phyloP scores from a whole-genome alignment of 192 early-diverging fungal species.

The Coemansia sp. region DNA sequence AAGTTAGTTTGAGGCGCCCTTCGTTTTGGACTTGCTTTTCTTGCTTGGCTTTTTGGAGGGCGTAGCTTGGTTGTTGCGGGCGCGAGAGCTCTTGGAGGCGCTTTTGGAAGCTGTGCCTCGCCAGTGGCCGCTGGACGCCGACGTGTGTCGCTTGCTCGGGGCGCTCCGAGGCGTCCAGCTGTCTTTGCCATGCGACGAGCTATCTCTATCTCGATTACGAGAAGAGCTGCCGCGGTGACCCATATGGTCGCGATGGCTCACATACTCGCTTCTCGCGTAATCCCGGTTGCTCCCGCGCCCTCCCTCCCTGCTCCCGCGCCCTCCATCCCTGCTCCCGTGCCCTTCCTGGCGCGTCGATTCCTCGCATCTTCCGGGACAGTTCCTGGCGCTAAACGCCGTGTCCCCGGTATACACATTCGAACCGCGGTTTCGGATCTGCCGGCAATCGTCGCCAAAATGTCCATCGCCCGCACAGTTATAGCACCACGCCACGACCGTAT shows the following conservation, averaged over 20 bases:
- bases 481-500: slow-evolving; percentile 38
- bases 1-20: not conserved
- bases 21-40: not conserved
- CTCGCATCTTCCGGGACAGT: slow-evolving; percentile 31
- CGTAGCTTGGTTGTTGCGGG: not conserved
- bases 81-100: not conserved
- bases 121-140: not conserved
- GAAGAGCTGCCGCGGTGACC: not conserved
- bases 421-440: slow-evolving; percentile 7
- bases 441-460: slow-evolving; percentile 50
- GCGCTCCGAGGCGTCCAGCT: not conserved
- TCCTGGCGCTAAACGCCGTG: slow-evolving; percentile 30
- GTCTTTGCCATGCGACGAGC: not conserved
- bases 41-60: not conserved
- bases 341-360: not conserved
- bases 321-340: too few species aligned
- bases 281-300: not conserved
- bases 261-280: not conserved
- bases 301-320: too few species aligned
- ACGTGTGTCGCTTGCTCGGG: not conserved
- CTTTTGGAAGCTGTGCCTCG: not conserved
- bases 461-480: slow-evolving; percentile 44
- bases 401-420: slow-evolving; percentile 15
- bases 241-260: not conserved
- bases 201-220: too few species aligned